phyloP scores from a whole-genome alignment of 176 grass and related monocot species.

The Oryza punctata region DNA sequence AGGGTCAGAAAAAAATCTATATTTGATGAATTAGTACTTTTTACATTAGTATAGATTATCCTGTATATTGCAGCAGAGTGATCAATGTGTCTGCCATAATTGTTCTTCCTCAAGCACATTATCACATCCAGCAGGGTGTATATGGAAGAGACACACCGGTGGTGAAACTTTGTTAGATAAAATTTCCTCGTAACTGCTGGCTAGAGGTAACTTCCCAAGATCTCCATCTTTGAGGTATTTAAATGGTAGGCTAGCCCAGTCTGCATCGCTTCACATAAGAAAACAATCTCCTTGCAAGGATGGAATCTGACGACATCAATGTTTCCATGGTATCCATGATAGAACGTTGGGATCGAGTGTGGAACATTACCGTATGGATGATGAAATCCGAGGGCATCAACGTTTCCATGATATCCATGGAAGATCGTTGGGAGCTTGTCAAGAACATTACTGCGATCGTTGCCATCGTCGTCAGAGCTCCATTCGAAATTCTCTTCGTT shows the following conservation, averaged over 20 bases:
- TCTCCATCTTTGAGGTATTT: neutral
- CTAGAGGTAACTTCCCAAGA: neutral
- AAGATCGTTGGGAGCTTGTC: no score
- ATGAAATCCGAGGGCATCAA: no score
- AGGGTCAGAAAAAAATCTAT: no score
- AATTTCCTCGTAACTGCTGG: neutral
- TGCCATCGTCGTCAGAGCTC: neutral
- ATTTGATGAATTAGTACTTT: no score
- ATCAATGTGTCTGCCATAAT: neutral
- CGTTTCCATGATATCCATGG: no score
- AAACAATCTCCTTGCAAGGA: neutral
- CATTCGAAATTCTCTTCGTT: neutral
- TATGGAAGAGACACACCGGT: neutral
- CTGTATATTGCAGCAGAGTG: no score
- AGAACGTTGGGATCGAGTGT: neutral
- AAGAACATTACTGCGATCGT: no score
- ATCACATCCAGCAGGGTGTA: neutral
- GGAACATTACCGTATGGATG: neutral
- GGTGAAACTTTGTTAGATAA: neutral
- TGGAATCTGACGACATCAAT: neutral
- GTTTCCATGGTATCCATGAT: fast-evolving
- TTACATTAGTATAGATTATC: no score
- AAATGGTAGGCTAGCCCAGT: neutral
- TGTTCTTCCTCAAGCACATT: neutral
- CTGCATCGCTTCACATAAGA: neutral